Conservation (phyloP, 768 basidiomycete species). For the Scleroderma bovista region DNA sequence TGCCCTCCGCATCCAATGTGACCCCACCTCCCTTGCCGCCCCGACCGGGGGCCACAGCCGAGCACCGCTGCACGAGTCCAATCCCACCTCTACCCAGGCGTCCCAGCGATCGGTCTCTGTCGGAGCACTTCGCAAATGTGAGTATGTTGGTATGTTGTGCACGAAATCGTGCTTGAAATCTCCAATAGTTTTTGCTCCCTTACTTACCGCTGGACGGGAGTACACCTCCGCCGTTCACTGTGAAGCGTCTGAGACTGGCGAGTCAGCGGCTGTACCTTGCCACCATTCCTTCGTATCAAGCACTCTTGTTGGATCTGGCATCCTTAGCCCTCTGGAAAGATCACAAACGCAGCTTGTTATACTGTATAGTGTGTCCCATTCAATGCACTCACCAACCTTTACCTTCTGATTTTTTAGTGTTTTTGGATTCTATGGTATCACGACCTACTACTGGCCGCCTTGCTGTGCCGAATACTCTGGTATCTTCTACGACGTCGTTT, state of each 20-base stretch:
- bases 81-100: conserved; percentile 4
- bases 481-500: conserved; percentile 44
- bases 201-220: conserved; percentile 38
- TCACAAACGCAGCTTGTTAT: conserved; percentile 37
- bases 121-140: conserved; percentile 23
- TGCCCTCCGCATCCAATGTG: conserved; percentile 20
- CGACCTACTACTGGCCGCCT: conserved; percentile 48
- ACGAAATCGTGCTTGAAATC: background rate
- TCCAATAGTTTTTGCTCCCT: conserved; percentile 40
- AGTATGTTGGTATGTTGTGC: conserved; percentile 6
- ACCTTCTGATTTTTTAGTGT: conserved; percentile 29
- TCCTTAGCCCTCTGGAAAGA: conserved; percentile 55
- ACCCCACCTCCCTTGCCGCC: conserved; percentile 18
- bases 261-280: conserved; percentile 52
- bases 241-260: conserved; percentile 48
- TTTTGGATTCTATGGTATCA: conserved; percentile 65
- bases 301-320: conserved; percentile 35
- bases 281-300: conserved; percentile 43
- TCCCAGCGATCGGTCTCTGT: conserved; percentile 15
- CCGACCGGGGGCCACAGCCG: background rate
- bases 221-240: conserved; percentile 43
- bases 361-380: conserved; percentile 44
- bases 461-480: conserved; percentile 44
- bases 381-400: background rate
- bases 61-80: conserved; percentile 1